Percentiles rank a stretch among this genome's conserved stretches.
These are phyloP conservation scores for Candida mesenterica DNA, from an alignment of 1,139 yeast species.

Conservation along the genomic window DNA sequence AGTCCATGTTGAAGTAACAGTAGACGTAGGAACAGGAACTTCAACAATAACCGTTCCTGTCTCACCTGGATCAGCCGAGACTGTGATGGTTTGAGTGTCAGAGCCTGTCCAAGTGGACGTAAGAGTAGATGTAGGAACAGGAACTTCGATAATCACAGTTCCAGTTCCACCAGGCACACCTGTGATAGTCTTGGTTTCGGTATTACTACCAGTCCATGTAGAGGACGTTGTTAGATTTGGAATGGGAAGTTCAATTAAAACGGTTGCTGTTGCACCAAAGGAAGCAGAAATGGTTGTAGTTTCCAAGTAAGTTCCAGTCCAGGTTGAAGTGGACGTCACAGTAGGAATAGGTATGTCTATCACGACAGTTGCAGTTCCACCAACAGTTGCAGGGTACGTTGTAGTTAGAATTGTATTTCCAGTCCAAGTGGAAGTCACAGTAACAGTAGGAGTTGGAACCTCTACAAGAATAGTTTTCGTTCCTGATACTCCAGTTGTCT, in stretches of 20 bases:
- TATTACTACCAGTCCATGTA: constrained; percentile 19
- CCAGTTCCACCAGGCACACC: background rate
- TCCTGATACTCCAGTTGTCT: constrained; percentile 5
- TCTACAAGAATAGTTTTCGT: constrained; percentile 4
- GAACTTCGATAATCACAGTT: constrained; percentile 4
- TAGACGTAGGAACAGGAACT: constrained; percentile 10
- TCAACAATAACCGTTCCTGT: constrained; percentile 15
- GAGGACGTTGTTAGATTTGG: constrained; percentile 1
- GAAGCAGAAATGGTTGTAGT: constrained; percentile 4
- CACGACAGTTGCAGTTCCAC: constrained; percentile 16
- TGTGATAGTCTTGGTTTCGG: constrained; percentile 21
- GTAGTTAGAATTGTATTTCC: constrained; percentile 4
- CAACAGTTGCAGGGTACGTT: constrained; percentile 10
- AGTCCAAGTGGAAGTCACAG: constrained; percentile 7
- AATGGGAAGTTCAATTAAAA: constrained; percentile 1
- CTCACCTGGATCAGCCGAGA: constrained; percentile 10
- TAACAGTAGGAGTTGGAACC: constrained; percentile 16
- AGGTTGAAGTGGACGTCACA: constrained; percentile 4
- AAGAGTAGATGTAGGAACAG: background rate
- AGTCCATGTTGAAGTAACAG: constrained; percentile 12
- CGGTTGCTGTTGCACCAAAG: constrained; percentile 5
- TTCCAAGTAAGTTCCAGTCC: constrained; percentile 14
- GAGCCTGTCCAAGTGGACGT: constrained; percentile 5
- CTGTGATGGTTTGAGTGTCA: constrained; percentile 5
- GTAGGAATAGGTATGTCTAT: constrained; percentile 21